A percentile compares a stretch with the other conserved stretches of the same genome.
Conservation (phyloP, 2,329 filamentous ascomycete species). For the Teratosphaeria viscida region DNA sequence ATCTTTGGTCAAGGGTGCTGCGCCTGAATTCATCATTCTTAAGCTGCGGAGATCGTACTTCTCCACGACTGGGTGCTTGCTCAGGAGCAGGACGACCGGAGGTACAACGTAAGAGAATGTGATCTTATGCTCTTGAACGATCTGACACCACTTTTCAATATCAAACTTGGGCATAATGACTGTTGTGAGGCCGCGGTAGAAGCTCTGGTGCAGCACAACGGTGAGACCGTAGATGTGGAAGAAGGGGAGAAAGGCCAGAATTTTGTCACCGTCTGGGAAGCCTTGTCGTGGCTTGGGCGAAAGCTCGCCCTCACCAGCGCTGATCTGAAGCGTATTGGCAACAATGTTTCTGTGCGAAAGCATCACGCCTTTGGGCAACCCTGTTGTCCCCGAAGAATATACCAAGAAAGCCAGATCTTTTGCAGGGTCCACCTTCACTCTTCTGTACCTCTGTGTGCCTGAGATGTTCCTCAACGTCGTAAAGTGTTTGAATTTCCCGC, state of each 20-base stretch:
- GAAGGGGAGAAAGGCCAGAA: conserved; percentile 75
- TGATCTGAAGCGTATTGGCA: conserved; percentile 49
- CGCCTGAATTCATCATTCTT: conserved; percentile 77
- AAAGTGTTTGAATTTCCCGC: conserved; percentile 58
- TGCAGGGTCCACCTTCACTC: conserved; percentile 52
- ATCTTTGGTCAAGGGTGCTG: conserved; percentile 72
- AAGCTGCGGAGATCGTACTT: conserved; percentile 73
- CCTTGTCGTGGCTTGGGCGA: conserved; percentile 36
- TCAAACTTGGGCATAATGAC: conserved; percentile 74
- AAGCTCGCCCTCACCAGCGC: conserved; percentile 34
- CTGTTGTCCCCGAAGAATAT: conserved; percentile 84
- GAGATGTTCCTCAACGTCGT: conserved; percentile 56
- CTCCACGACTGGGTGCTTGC: conserved; percentile 66
- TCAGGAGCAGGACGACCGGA: conserved; percentile 68
- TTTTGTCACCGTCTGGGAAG: conserved; percentile 53
- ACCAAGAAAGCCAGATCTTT: conserved; percentile 76
- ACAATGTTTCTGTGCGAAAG: conserved; percentile 75
- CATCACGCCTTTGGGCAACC: conserved; percentile 84
- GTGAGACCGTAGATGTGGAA: conserved; percentile 84
- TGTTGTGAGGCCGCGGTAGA: conserved; percentile 55
- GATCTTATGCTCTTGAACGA: conserved; percentile 64
- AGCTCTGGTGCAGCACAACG: conserved; percentile 57
- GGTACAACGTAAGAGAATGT: conserved; percentile 77
- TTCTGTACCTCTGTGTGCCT: conserved; percentile 47
- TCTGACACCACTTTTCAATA: conserved; percentile 63